Base-by-base conservation (phyloP, 2,329 filamentous ascomycete species). In the Capronia coronata region DNA sequence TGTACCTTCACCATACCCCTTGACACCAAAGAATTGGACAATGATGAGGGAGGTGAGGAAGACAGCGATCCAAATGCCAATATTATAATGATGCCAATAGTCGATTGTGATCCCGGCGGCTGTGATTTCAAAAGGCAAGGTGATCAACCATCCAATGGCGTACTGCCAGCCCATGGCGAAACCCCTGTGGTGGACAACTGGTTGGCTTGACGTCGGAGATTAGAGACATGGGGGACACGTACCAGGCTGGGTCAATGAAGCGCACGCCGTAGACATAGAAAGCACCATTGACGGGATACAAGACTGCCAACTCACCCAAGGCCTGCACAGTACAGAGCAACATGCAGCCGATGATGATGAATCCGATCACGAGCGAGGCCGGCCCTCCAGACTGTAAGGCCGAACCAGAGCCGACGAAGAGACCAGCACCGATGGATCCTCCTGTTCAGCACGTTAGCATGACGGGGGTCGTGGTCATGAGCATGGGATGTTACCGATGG, bases 131-230 rank as follows among this genome's bases (percentile, higher is more conserved):
- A 94, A 74, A 0, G 89, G 89, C 22, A 95, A 68, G 0, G 90
- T 81, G 37, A 87, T 77, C 1, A 94, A 76, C 90, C 90, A 95
- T 68, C 93, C 86, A 59, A 95, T 67, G 3, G 86, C 87, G 66
- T 95, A 94, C 76, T 94, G 94, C 88, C 87, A 94, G 10, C 89
- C 89, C 86, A 95, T 93, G 43, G 88, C 87, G 63, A 94, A 94
- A 0, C 89, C 54, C 53, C 48, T 39, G 23, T n/a, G n/a, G 27
- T 9, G 10, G 19, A 6, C 4, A 14, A 45, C 19, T 30, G 40
- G 23, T 19, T 41, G 7, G 43, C 41, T 23, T 11, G 14, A 2
- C 11, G 35, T 9, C n/a, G n/a, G 13, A 11, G 11, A 14, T 4
- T 14, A 23, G 27, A 19, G 39, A n/a, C 10, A 54, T 11, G 7